A percentile compares a stretch with the other conserved stretches of the same genome.
These are phyloP conservation scores for Debaryomyces sp. DNA, from an alignment of 1,139 yeast species.

Conservation along the genomic window DNA sequence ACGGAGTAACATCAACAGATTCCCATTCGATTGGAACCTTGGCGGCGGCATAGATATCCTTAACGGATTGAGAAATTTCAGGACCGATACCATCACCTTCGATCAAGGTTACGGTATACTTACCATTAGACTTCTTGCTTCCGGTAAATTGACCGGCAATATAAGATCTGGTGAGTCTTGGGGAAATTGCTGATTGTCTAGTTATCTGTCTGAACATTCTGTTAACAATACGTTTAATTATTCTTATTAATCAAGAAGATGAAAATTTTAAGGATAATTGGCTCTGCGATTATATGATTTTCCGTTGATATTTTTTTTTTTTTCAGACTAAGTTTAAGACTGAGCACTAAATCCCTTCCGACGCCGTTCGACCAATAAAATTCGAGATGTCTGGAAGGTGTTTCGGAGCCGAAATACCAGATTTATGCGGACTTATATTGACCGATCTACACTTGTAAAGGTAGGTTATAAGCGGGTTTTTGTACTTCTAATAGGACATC, in stretches of 20 bases:
- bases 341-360: conserved; percentile 6
- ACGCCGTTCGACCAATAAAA: conserved; percentile 4
- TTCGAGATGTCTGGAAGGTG: background rate
- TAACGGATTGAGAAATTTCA: conserved; percentile 92
- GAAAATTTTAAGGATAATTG: conserved; percentile 13
- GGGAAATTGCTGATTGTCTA: conserved; percentile 33
- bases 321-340: conserved; percentile 1
- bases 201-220: conserved; percentile 50
- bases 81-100: conserved; percentile 99
- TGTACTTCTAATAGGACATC: background rate
- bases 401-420: conserved; percentile 4
- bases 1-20: conserved; percentile 93
- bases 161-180: conserved; percentile 48
- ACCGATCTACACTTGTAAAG: background rate
- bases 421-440: conserved; percentile 2
- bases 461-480: background rate
- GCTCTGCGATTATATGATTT: conserved; percentile 7
- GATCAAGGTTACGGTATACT: conserved; percentile 90
- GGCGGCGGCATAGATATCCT: conserved; percentile 90
- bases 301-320: conserved; percentile 5
- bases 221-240: conserved; percentile 6
- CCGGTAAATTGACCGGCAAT: conserved; percentile 57
- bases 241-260: conserved; percentile 4
- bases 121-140: conserved; percentile 54
- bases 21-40: conserved; percentile 97